A percentile compares a stretch with the other conserved stretches of the same genome.
Evolutionary conservation across 164 flowering plant species (phyloP).

Genomic region (Platanus orientalis): DNA sequence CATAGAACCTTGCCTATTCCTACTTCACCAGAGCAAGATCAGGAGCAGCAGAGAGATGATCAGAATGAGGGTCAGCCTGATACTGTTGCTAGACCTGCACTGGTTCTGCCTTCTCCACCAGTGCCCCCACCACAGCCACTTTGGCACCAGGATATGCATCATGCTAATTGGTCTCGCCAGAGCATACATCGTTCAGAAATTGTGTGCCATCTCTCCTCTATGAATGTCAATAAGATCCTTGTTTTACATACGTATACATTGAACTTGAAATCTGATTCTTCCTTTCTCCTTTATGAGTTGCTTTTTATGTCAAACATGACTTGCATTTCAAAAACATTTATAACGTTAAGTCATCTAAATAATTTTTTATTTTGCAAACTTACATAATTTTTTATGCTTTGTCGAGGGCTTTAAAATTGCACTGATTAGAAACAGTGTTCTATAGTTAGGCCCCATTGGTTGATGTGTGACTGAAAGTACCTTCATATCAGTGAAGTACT

Average conservation of each 20-base stretch:
- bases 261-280: no score
- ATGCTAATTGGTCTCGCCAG: slow-evolving; percentile 67
- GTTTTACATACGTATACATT: not conserved
- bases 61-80: slow-evolving; percentile 42
- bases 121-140: slow-evolving; percentile 74
- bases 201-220: slow-evolving; percentile 30
- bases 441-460: no score
- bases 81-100: slow-evolving; percentile 41
- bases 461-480: no score
- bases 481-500: no score
- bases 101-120: slow-evolving; percentile 58
- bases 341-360: no score
- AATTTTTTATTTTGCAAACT: no score
- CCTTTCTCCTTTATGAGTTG: not conserved
- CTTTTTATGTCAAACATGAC: no score
- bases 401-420: no score
- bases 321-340: no score
- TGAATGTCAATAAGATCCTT: not conserved
- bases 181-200: slow-evolving; percentile 70
- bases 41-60: slow-evolving; percentile 44
- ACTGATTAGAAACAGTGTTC: no score
- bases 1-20: slow-evolving; percentile 48
- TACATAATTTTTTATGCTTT: no score
- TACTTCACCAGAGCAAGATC: slow-evolving; percentile 40
- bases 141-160: slow-evolving; percentile 69